A percentile compares a stretch with the other conserved stretches of the same genome.
Evolutionary conservation across 805 yeast species (phyloP).

Genomic region (Lipomyces yamadae): DNA sequence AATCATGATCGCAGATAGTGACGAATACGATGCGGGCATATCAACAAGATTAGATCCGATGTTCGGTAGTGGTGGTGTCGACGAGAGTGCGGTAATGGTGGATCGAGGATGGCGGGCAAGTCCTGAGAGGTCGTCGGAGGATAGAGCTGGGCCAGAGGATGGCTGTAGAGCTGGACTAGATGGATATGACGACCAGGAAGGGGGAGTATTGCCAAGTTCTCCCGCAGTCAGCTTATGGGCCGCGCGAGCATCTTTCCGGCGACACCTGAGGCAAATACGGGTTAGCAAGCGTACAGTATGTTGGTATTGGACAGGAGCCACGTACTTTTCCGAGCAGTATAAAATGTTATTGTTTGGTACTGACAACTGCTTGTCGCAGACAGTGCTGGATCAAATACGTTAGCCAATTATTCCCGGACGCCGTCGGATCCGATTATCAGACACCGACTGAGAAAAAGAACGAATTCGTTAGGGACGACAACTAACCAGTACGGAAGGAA

Average conservation of each 20-base stretch:
- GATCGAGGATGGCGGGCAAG: neutral
- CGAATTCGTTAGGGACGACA: neutral
- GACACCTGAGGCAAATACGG: constrained; percentile 10
- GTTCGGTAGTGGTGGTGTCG: neutral
- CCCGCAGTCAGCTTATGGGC: neutral
- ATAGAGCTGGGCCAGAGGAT: neutral
- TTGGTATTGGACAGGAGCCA: neutral
- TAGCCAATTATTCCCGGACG: neutral
- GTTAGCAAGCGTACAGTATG: neutral
- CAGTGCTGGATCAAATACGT: constrained; percentile 18
- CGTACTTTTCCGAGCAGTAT: constrained; percentile 30
- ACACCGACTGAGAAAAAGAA: neutral
- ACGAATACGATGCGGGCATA: constrained; percentile 10
- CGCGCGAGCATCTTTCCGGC: constrained; percentile 16
- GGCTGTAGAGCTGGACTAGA: neutral
- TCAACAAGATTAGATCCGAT: neutral
- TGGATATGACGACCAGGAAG: constrained; percentile 4
- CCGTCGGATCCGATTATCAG: neutral
- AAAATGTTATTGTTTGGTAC: constrained; percentile 21
- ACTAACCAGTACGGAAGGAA: constrained; percentile 30
- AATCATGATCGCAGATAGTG: constrained; percentile 12
- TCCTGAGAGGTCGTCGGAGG: neutral
- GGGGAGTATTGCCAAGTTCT: neutral
- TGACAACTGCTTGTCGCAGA: constrained; percentile 29
- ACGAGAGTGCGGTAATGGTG: neutral